Percentiles rank a stretch among this genome's conserved stretches.
Evolutionary conservation across 495 filamentous ascomycete genomes (phyloP).

Genomic region (Neurospora cerealis): DNA sequence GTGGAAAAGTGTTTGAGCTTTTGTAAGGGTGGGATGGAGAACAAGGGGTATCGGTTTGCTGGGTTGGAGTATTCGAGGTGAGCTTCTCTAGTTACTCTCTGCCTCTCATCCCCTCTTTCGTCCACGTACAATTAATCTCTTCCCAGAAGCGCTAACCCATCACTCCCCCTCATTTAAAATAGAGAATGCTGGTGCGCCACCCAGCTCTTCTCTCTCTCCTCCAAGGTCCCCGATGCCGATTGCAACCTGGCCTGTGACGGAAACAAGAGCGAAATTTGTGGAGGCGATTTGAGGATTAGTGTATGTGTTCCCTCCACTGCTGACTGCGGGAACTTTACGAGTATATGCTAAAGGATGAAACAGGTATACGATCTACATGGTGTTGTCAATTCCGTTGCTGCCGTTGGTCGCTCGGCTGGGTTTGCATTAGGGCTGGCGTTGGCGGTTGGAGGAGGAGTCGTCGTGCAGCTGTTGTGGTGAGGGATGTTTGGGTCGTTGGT

Average conservation of each 20-base stretch:
- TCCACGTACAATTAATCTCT: too few relatives aligned
- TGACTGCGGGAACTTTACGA: background rate
- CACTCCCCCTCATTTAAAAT: too few relatives aligned
- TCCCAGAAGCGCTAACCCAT: too few relatives aligned
- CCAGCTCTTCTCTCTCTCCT: conserved; percentile 20
- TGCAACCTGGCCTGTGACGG: conserved; percentile 39
- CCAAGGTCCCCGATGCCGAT: conserved; percentile 19
- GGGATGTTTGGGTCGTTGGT: background rate
- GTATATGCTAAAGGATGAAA: background rate
- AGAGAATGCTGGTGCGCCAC: conserved; percentile 44
- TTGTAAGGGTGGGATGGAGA: conserved; percentile 18
- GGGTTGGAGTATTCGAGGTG: conserved; percentile 39
- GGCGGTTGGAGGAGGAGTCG: background rate
- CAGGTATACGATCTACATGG: conserved; percentile 5
- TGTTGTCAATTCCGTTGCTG: background rate
- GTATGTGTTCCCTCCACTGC: conserved; percentile 7
- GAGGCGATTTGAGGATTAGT: conserved; percentile 32
- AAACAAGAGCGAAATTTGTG: conserved; percentile 31
- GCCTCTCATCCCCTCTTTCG: too few relatives aligned
- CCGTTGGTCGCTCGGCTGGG: background rate
- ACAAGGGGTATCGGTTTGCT: conserved; percentile 23
- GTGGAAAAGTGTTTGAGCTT: conserved; percentile 31
- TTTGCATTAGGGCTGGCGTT: background rate
- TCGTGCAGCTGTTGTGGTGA: background rate
- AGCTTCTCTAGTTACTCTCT: too few relatives aligned